Evolutionary conservation across 2,329 filamentous ascomycete species (phyloP), one percentile per base, ranked within the genome.

Genomic region (Hypoxylon sp.): DNA sequence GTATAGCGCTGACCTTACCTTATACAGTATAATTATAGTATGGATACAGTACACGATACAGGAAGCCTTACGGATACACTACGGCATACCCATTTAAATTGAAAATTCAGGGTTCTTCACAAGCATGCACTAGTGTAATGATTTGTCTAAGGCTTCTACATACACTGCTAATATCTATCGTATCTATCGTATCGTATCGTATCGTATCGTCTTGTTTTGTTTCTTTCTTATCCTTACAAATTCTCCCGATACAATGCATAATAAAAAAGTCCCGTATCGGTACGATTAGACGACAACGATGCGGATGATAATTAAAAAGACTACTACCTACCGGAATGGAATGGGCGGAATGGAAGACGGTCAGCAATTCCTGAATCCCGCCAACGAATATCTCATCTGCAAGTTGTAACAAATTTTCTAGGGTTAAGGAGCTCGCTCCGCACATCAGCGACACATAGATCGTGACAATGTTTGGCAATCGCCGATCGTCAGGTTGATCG

Each of bases 391-490:
- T 64, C 13, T 24, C 53, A 50, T 47, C 63, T 65, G 64, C 67
- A 67, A 67, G 54, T 60, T 33, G 63, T 39, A 61, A 33, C 58
- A 62, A 65, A 63, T 58, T 59, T 65, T 63, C 52, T 46, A 68
- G 58, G 64, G 60, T 56, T 51, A 26, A 61, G 62, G 60, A 67
- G 35, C 42, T 29, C 51, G 54, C 60, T 65, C 60, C 60, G 60
- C 56, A 51, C 59, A 66, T 60, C 65, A 65, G 60, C 66, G 54
- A 59, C 69, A 67, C 63, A 65, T 65, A 71, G 71, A 73, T 73
- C 70, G 65, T 56, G 63, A 70, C 62, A 67, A 67, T 70, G 56
- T 67, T 65, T 58, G 66, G 60, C 65, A 73, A 74, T 74, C 72
- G 72, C 68, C 68, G 70, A 72, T 73, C 70, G 24, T 44, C 33